Percentiles rank a stretch among this genome's conserved stretches.
Conservation (phyloP, 2,329 filamentous ascomycete genomes). For the Elsinoe perseae region DNA sequence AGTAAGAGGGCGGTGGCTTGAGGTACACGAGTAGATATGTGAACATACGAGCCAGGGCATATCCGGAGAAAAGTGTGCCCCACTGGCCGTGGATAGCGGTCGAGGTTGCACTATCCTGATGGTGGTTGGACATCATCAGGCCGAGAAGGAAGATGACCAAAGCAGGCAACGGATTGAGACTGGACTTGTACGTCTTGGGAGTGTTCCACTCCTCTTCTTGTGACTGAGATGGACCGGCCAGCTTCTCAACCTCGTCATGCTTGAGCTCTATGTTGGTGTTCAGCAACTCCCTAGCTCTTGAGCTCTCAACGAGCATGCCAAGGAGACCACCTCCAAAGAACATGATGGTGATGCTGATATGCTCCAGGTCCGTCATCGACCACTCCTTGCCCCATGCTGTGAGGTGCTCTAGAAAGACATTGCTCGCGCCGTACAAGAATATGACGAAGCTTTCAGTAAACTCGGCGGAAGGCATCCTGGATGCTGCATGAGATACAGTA, state of each 20-base stretch:
- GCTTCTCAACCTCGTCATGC: constrained; percentile 15
- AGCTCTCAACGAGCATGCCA: constrained; percentile 32
- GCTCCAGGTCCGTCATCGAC: constrained; percentile 76
- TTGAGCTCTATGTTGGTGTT: constrained; percentile 16
- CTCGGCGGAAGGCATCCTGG: constrained; percentile 64
- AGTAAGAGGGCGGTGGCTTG: constrained; percentile 68
- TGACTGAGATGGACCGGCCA: constrained; percentile 21
- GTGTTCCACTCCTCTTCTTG: constrained; percentile 43
- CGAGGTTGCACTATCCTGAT: constrained; percentile 73
- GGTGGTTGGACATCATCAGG: constrained; percentile 91
- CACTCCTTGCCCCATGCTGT: constrained; percentile 63
- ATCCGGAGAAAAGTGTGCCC: constrained; percentile 76
- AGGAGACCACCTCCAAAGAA: constrained; percentile 86
- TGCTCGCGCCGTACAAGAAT: constrained; percentile 79
- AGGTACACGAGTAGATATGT: constrained; percentile 78
- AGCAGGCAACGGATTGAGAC: constrained; percentile 81
- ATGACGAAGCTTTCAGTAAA: constrained; percentile 87
- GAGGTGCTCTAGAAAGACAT: constrained; percentile 88
- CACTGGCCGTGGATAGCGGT: constrained; percentile 92
- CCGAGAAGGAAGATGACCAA: constrained; percentile 81
- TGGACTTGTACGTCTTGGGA: constrained; percentile 63
- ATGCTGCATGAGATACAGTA: constrained; percentile 55
- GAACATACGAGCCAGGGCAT: constrained; percentile 65
- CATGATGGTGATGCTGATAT: constrained; percentile 83
- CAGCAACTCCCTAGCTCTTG: constrained; percentile 57